phyloP scores from a whole-genome alignment of 805 yeast species.

The Candida suzukii region DNA sequence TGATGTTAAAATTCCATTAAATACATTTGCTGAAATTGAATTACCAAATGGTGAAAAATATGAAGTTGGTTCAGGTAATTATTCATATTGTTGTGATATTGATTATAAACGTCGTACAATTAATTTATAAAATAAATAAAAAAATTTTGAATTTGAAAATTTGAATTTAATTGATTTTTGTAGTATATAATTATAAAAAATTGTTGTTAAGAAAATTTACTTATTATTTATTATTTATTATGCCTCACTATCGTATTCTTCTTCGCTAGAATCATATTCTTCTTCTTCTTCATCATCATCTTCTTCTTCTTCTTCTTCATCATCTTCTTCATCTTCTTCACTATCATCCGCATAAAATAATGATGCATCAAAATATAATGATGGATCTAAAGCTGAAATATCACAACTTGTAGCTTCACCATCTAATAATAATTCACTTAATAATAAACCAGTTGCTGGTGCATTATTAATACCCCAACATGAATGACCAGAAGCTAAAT shows the following conservation, averaged over 20 bases:
- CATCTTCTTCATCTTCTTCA: conserved; percentile 21
- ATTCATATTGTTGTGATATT: neutral
- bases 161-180: neutral
- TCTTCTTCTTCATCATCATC: conserved; percentile 14
- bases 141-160: neutral
- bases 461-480: conserved; percentile 99
- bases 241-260: conserved; percentile 3
- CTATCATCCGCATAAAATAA: conserved; percentile 27
- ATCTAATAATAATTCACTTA: conserved; percentile 81
- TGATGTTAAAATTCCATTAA: conserved; percentile 7
- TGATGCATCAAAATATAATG: conserved; percentile 74
- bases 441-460: conserved; percentile 90
- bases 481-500: conserved; percentile 86
- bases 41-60: conserved; percentile 8
- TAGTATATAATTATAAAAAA: too few species aligned
- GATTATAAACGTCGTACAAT: too few species aligned
- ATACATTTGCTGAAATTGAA: conserved; percentile 4
- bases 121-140: too few species aligned
- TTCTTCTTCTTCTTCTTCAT: conserved; percentile 14
- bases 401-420: conserved; percentile 77
- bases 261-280: conserved; percentile 10
- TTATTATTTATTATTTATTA: conserved; percentile 9
- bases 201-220: conserved; percentile 1
- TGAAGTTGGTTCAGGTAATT: conserved; percentile 9
- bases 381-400: conserved; percentile 77